These are phyloP conservation scores for Aspergillus biplanus DNA, from an alignment of 495 filamentous ascomycete genomes.

Conservation along the genomic window DNA sequence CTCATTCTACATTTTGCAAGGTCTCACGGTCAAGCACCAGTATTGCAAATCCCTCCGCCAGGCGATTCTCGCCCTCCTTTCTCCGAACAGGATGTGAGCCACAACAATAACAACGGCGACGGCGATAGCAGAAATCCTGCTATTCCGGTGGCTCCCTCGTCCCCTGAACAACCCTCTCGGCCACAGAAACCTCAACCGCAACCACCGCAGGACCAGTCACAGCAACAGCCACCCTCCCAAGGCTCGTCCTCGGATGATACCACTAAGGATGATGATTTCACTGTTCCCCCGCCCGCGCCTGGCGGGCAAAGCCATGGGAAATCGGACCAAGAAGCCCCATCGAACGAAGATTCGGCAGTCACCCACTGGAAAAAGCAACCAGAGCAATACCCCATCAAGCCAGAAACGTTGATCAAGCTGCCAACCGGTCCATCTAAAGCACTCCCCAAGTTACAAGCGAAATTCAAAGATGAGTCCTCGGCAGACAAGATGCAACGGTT, in stretches of 20 bases:
- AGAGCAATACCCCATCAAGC: constrained; percentile 75
- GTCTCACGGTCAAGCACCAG: constrained; percentile 34
- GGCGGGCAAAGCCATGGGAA: constrained; percentile 48
- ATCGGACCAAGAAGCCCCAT: constrained; percentile 38
- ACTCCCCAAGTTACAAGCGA: constrained; percentile 77
- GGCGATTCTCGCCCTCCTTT: constrained; percentile 17
- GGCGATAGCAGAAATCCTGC: constrained; percentile 10
- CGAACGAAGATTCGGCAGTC: constrained; percentile 36
- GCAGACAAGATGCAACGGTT: constrained; percentile 64
- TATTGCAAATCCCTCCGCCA: constrained; percentile 20
- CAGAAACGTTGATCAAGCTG: constrained; percentile 70
- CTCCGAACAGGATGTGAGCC: constrained; percentile 4
- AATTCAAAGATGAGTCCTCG: constrained; percentile 66
- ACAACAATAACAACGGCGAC: constrained; percentile 3
- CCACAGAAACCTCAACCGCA: constrained; percentile 4
- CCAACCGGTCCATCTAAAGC: constrained; percentile 69
- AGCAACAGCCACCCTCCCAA: constrained; percentile 7
- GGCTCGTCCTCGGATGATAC: constrained; percentile 7
- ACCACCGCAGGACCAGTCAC: constrained; percentile 3
- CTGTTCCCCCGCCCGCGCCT: constrained; percentile 30
- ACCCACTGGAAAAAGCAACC: constrained; percentile 71
- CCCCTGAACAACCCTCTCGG: background rate
- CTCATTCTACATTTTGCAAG: constrained; percentile 65
- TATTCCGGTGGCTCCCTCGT: background rate
- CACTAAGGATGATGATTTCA: constrained; percentile 15